Evolutionary conservation across 2,329 filamentous ascomycete species (phyloP).

Genomic region (Diaporthe amygdali): DNA sequence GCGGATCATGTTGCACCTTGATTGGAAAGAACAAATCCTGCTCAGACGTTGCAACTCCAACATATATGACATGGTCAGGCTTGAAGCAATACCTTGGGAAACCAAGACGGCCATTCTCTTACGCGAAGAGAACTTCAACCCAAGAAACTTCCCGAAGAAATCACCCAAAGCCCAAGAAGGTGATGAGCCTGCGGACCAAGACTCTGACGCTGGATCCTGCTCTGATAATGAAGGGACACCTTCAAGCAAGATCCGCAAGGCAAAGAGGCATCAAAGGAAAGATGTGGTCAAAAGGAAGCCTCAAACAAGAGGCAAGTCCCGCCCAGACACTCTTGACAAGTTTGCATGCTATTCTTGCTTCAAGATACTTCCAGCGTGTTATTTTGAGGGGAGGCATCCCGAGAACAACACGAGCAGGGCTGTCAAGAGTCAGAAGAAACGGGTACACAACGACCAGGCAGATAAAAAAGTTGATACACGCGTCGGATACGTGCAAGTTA

Average conservation of each 20-base stretch:
- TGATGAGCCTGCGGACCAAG: not conserved
- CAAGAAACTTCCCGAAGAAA: conserved; percentile 19
- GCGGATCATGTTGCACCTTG: conserved; percentile 23
- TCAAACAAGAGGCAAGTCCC: not conserved
- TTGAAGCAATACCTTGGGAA: conserved; percentile 22
- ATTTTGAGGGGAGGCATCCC: conserved; percentile 18
- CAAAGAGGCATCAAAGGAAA: not conserved
- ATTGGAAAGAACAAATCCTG: conserved; percentile 14
- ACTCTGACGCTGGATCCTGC: not conserved
- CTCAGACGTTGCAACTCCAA: conserved; percentile 20
- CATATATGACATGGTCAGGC: conserved; percentile 9
- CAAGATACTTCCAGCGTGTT: conserved; percentile 18
- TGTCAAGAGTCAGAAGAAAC: conserved; percentile 10
- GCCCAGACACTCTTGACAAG: not conserved
- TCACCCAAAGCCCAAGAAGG: not conserved
- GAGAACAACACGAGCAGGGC: conserved; percentile 7
- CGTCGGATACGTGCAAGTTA: conserved; percentile 22
- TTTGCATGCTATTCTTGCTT: conserved; percentile 23
- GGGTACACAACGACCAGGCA: not conserved
- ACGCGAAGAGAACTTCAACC: conserved; percentile 16
- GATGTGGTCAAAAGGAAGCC: not conserved
- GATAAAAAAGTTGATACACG: conserved; percentile 24
- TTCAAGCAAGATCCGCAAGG: not conserved
- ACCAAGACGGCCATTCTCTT: conserved; percentile 16
- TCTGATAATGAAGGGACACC: not conserved